Evolutionary conservation across 371 early-diverging fungal genomes (phyloP), one percentile per base, ranked within the genome.

Genomic region (Mucor circinelloides): DNA sequence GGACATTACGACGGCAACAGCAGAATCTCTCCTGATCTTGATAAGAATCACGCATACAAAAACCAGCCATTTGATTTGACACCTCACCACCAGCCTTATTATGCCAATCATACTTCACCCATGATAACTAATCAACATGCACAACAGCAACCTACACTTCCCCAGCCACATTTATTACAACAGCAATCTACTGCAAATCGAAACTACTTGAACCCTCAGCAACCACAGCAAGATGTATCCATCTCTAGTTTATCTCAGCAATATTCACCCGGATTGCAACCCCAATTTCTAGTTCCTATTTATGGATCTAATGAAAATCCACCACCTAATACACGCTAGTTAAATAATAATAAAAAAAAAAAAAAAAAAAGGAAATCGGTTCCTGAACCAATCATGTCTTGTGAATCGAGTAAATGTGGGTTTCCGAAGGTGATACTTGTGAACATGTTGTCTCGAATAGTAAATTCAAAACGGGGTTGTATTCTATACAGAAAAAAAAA

Each of bases 41-140:
- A 61, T 46, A 23, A 6, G 7, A 19, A 19, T 10, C 50, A 46
- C 31, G 32, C 62, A 9, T 23, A 58, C 23, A 38, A 38, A 23
- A 30, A 23, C 32, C 32, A 32, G 31, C 48, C 62, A 21, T 61
- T 31, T 19, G 56, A 55, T 55, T 55, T 55, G 56, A 55, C 58
- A 58, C 34, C 12, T 21, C 40, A 58, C 38, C 58, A 57, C 0
- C 50, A 50, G 21, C 50, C 50, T 23, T 50, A 12, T 50, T 50
- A 25, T 13, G 23, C 21, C 25, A 50, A 21, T n/a, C n/a, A n/a
- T 9, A 25, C 21, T 10, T 50, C 25, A 10, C 50, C 23, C 25
- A 50, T 50, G 50, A 50, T 50, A 23, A 23, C 23, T 10, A 21
- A 50, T 25, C 50, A 25, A 25, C 50, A 50, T 8, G 23, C n/a